phyloP scores from a whole-genome alignment of 352 stramenopile genomes.

The Stramenopiles sp. region DNA sequence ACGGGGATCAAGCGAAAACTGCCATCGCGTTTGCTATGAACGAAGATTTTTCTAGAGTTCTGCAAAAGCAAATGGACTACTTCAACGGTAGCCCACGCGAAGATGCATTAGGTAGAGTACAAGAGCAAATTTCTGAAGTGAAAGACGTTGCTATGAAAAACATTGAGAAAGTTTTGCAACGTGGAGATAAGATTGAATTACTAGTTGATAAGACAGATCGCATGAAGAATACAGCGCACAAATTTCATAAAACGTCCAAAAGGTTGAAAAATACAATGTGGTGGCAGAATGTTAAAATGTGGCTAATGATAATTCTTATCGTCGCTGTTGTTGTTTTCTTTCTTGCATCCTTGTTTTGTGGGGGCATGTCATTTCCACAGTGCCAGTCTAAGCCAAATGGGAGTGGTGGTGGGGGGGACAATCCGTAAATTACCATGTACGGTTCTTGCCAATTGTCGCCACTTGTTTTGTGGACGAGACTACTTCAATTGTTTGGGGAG shows the following conservation, averaged over 20 bases:
- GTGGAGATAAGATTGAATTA: constrained; percentile 95
- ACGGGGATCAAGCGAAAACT: constrained; percentile 46
- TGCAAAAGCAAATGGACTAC: constrained; percentile 70
- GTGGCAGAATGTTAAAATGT: constrained; percentile 63
- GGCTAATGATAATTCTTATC: constrained; percentile 43
- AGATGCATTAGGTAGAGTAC: constrained; percentile 68
- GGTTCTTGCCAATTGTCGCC: no score
- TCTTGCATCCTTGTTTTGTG: constrained; percentile 29
- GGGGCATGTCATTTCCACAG: no score
- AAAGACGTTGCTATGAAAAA: constrained; percentile 98
- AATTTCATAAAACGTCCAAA: constrained; percentile 74
- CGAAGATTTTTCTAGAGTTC: constrained; percentile 79
- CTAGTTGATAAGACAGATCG: constrained; percentile 79
- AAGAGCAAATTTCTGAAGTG: constrained; percentile 88
- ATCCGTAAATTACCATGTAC: no score
- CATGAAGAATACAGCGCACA: constrained; percentile 85
- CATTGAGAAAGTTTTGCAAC: constrained; percentile 94
- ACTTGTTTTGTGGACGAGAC: no score
- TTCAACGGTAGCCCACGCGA: constrained; percentile 45
- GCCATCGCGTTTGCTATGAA: constrained; percentile 96
- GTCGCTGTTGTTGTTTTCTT: no score
- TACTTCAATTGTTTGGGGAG: no score
- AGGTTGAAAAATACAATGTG: constrained; percentile 62
- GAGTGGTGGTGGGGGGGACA: no score
- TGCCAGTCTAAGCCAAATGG: no score